These are phyloP conservation scores for Chalciporus pseudorubinellus DNA, from an alignment of 768 basidiomycete genomes.

Conservation along the genomic window DNA sequence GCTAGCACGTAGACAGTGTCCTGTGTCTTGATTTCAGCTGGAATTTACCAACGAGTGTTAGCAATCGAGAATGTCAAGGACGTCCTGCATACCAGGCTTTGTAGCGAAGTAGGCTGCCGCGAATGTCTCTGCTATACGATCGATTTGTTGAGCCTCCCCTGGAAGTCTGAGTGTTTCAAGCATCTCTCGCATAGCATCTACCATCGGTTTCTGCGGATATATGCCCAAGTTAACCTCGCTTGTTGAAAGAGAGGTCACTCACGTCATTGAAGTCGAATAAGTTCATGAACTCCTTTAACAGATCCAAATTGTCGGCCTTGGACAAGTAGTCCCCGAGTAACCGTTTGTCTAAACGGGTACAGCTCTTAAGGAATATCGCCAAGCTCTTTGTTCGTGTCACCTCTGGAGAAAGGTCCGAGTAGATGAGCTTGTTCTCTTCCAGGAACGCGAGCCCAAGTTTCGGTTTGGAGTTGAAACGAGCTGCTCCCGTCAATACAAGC, in stretches of 20 bases:
- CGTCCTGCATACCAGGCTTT: slow-evolving; percentile 54
- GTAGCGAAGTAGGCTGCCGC: slow-evolving; percentile 88
- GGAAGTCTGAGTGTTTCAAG: slow-evolving; percentile 93
- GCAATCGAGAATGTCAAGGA: background rate
- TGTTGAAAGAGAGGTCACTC: slow-evolving; percentile 25
- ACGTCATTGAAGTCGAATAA: slow-evolving; percentile 90
- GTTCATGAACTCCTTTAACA: slow-evolving; percentile 83
- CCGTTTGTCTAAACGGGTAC: slow-evolving; percentile 86
- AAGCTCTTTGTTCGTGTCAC: slow-evolving; percentile 64
- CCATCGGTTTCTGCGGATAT: slow-evolving; percentile 75
- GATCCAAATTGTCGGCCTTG: slow-evolving; percentile 78
- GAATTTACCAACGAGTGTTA: background rate
- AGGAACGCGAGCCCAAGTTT: slow-evolving; percentile 88
- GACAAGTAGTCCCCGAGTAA: slow-evolving; percentile 92
- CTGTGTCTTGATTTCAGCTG: slow-evolving; percentile 85
- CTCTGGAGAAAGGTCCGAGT: slow-evolving; percentile 55
- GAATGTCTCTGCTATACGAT: slow-evolving; percentile 91
- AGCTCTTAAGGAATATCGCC: slow-evolving; percentile 83
- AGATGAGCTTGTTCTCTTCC: slow-evolving; percentile 90
- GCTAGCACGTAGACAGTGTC: slow-evolving; percentile 94
- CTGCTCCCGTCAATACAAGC: slow-evolving; percentile 76
- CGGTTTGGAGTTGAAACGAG: slow-evolving; percentile 90
- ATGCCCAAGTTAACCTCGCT: slow-evolving; percentile 1
- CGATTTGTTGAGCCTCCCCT: slow-evolving; percentile 92
- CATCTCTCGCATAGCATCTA: slow-evolving; percentile 94